Evolutionary conservation across 2,329 filamentous ascomycete species (phyloP).

Genomic region (Colletotrichum coccodes): DNA sequence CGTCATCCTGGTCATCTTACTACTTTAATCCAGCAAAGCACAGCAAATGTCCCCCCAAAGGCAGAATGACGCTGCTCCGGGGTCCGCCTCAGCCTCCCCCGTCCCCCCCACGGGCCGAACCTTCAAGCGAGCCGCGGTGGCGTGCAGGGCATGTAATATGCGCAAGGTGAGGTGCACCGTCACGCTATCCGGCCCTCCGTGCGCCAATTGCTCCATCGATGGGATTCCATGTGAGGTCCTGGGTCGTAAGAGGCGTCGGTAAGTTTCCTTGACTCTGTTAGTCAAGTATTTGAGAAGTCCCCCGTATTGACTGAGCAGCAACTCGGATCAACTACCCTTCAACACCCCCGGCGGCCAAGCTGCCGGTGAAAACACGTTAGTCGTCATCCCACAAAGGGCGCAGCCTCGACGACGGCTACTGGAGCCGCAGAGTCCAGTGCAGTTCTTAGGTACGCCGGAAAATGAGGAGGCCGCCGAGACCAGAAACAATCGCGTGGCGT

Average conservation of each 20-base stretch:
- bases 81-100: background rate
- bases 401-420: constrained; percentile 7
- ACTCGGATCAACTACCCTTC: constrained; percentile 19
- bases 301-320: constrained; percentile 2
- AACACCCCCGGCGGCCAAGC: background rate
- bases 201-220: constrained; percentile 37
- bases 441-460: background rate
- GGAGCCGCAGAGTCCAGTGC: background rate
- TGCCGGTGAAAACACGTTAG: constrained; percentile 8
- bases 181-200: constrained; percentile 35
- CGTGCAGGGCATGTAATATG: constrained; percentile 35
- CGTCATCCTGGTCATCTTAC: background rate
- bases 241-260: constrained; percentile 22
- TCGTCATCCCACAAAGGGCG: constrained; percentile 9
- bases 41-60: constrained; percentile 18
- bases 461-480: background rate
- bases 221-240: constrained; percentile 34
- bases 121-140: constrained; percentile 31
- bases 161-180: constrained; percentile 39
- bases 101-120: constrained; percentile 1
- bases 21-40: background rate
- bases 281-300: background rate
- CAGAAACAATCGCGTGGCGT: background rate
- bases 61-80: background rate
- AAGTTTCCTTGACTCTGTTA: background rate